These are phyloP conservation scores for Penicillium daleae DNA, from an alignment of 495 filamentous ascomycete species.

Conservation along the genomic window DNA sequence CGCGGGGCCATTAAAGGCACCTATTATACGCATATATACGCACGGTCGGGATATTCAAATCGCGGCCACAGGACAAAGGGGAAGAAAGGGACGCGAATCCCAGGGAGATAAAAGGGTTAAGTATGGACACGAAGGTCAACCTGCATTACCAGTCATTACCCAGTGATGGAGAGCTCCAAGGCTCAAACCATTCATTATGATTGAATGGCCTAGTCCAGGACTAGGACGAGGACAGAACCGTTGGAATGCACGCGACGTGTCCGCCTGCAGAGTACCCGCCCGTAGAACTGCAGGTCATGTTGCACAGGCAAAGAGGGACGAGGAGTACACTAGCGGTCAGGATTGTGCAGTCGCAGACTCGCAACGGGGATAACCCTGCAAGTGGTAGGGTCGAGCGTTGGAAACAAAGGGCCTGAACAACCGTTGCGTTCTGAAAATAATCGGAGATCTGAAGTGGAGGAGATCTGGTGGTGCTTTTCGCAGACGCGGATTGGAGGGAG, in stretches of 20 bases:
- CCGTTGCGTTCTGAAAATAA: not conserved
- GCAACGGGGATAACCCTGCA: not conserved
- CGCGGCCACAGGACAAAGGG: not conserved
- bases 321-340: constrained; percentile 1
- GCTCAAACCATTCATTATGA: not conserved
- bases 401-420: not conserved
- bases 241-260: not conserved
- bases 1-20: not conserved
- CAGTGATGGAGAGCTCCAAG: not conserved
- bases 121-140: not conserved
- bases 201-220: no score
- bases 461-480: not conserved
- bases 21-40: not conserved
- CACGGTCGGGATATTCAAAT: not conserved
- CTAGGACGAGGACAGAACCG: not conserved
- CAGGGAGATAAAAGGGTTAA: not conserved
- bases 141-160: not conserved
- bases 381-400: not conserved
- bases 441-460: not conserved
- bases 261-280: not conserved
- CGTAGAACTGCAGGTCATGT: not conserved
- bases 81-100: not conserved
- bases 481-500: not conserved
- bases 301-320: not conserved
- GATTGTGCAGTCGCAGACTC: not conserved